Evolutionary conservation across 208 protist genomes (phyloP).

Genomic region (Trypanosoma platydactyli): DNA sequence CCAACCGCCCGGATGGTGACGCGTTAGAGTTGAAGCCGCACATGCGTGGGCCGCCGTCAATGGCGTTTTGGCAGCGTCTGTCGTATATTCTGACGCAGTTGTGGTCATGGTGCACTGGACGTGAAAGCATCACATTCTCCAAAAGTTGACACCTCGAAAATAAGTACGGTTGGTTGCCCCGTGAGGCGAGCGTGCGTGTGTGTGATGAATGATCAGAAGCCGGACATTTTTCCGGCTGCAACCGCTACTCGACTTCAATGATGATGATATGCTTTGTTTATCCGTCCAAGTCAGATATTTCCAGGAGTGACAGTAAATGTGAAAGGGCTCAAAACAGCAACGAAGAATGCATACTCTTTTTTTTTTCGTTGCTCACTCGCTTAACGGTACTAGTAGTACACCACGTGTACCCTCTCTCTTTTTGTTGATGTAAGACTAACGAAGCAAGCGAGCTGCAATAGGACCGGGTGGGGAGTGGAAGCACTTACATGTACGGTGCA

Average conservation of each 20-base stretch:
- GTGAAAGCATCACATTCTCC: slow-evolving; percentile 11
- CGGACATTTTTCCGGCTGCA: too few relatives aligned
- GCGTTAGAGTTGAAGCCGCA: slow-evolving; percentile 5
- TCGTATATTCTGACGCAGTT: slow-evolving; percentile 17
- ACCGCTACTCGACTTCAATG: too few relatives aligned
- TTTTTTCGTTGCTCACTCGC: not conserved
- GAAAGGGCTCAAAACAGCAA: too few relatives aligned
- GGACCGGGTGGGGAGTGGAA: too few relatives aligned
- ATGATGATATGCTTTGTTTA: too few relatives aligned
- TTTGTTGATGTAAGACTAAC: not conserved
- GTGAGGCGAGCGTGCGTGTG: too few relatives aligned
- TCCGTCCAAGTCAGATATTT: too few relatives aligned
- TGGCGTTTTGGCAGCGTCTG: slow-evolving; percentile 7
- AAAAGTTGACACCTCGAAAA: not conserved
- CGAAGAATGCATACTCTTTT: too few relatives aligned
- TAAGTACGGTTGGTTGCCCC: not conserved
- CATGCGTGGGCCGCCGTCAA: slow-evolving; percentile 9
- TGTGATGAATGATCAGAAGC: too few relatives aligned
- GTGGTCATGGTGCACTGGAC: slow-evolving; percentile 14
- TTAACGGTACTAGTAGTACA: not conserved
- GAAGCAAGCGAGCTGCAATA: too few relatives aligned
- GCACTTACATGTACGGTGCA: slow-evolving; percentile 13
- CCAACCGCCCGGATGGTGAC: slow-evolving; percentile 20
- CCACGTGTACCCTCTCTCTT: not conserved
- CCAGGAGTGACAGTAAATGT: too few relatives aligned